These are phyloP conservation scores for Trichoderma reesei DNA, from an alignment of 495 filamentous ascomycete species.

Conservation along the genomic window DNA sequence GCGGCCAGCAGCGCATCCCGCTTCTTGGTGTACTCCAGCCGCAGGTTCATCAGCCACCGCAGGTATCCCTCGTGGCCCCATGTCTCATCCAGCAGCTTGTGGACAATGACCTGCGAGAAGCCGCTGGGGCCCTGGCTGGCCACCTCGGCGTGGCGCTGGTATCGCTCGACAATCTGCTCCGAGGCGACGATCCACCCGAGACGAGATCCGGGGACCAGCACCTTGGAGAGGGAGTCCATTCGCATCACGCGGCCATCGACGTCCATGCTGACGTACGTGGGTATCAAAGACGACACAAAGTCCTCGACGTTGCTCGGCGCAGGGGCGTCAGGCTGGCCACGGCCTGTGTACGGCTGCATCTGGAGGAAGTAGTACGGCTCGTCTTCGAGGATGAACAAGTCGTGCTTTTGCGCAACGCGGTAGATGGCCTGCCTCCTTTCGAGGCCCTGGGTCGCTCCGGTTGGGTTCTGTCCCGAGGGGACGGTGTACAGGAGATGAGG, in stretches of 20 bases:
- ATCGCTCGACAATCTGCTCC: constrained; percentile 73
- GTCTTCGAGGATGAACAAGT: constrained; percentile 84
- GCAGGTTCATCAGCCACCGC: constrained; percentile 77
- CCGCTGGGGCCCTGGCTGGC: constrained; percentile 77
- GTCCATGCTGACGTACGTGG: constrained; percentile 58
- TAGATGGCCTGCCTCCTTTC: constrained; percentile 63
- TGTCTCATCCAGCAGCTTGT: constrained; percentile 81
- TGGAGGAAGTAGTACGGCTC: constrained; percentile 97
- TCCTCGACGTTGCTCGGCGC: constrained; percentile 28
- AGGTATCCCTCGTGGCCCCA: constrained; percentile 94
- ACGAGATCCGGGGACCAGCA: constrained; percentile 65
- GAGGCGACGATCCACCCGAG: constrained; percentile 74
- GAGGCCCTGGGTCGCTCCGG: constrained; percentile 67
- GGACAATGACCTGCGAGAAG: constrained; percentile 70
- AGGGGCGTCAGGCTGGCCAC: constrained; percentile 25
- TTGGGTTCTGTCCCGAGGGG: constrained; percentile 85
- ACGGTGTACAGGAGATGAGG: constrained; percentile 76
- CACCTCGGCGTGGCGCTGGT: constrained; percentile 65
- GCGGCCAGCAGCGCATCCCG: constrained; percentile 70
- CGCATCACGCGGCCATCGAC: constrained; percentile 56
- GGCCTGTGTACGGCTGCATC: constrained; percentile 72
- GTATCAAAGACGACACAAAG: constrained; percentile 44
- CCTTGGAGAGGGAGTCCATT: constrained; percentile 76
- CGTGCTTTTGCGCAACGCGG: constrained; percentile 66
- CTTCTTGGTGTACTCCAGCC: constrained; percentile 72